Evolutionary conservation across 2,329 filamentous ascomycete species (phyloP).

Genomic region (Teratosphaeria zuluensis): DNA sequence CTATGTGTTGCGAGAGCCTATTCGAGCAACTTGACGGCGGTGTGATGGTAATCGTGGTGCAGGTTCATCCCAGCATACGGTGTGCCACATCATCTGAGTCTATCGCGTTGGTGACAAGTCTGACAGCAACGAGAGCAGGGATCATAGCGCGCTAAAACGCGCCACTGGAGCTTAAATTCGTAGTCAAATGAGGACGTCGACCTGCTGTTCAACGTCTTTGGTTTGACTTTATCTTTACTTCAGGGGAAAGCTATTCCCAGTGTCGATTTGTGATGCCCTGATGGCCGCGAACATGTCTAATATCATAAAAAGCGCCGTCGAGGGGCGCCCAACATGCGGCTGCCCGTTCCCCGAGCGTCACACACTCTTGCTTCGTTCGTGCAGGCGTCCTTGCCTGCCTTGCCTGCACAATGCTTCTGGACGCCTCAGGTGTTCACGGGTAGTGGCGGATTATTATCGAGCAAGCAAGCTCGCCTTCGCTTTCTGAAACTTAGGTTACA

Average conservation of each 20-base stretch:
- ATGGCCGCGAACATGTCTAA: neutral
- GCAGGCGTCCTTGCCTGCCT: neutral
- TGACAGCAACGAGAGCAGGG: neutral
- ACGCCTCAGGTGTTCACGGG: no score
- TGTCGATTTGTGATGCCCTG: neutral
- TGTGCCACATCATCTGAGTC: no score
- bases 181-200: neutral
- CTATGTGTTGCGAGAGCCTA: neutral
- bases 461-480: neutral
- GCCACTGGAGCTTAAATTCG: neutral
- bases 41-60: no score
- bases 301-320: neutral
- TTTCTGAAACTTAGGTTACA: neutral
- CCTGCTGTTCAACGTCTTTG: no score
- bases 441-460: no score
- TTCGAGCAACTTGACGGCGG: no score
- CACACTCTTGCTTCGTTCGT: neutral
- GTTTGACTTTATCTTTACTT: no score
- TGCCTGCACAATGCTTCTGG: neutral
- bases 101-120: no score
- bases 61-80: no score
- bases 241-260: no score
- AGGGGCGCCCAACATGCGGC: neutral
- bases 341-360: neutral
- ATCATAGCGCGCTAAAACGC: neutral